A percentile compares a stretch with the other conserved stretches of the same genome.
Evolutionary conservation across 208 protist genomes (phyloP).

Genomic region (Wallacemonas sp.): DNA sequence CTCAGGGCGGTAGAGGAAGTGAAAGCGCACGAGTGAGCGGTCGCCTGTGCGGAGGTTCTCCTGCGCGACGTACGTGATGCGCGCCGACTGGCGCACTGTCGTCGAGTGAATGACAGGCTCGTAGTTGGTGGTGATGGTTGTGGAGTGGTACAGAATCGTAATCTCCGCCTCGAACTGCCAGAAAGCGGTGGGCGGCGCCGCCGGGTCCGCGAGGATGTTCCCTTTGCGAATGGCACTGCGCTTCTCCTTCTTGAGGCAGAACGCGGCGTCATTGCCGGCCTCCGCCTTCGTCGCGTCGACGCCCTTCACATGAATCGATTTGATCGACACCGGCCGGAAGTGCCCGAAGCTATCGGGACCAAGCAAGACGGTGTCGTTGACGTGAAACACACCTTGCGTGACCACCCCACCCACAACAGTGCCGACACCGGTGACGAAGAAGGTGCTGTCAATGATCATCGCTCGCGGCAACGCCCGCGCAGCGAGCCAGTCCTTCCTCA

Average conservation of each 20-base stretch:
- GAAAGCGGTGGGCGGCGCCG: constrained; percentile 57
- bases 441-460: constrained; percentile 93
- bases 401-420: constrained; percentile 96
- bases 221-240: constrained; percentile 93
- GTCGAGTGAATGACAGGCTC: constrained; percentile 96
- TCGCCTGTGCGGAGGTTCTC: constrained; percentile 95
- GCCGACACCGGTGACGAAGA: constrained; percentile 93
- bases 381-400: constrained; percentile 84
- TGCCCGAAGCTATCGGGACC: constrained; percentile 92
- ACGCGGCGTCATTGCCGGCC: constrained; percentile 89
- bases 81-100: constrained; percentile 88
- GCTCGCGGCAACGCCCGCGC: constrained; percentile 66
- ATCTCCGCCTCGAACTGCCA: constrained; percentile 97
- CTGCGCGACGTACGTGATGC: constrained; percentile 84
- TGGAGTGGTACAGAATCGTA: constrained; percentile 97
- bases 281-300: constrained; percentile 74
- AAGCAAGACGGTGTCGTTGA: constrained; percentile 92
- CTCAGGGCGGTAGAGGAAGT: constrained; percentile 94
- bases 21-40: constrained; percentile 90
- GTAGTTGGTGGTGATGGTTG: constrained; percentile 96
- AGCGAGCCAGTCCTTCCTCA: constrained; percentile 88
- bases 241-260: constrained; percentile 96
- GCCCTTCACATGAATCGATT: constrained; percentile 95
- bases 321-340: constrained; percentile 89
- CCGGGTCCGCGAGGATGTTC: constrained; percentile 86